A percentile compares a stretch with the other conserved stretches of the same genome.
Evolutionary conservation across 2,329 filamentous ascomycete genomes (phyloP).

Genomic region (Bipolaris cookei): DNA sequence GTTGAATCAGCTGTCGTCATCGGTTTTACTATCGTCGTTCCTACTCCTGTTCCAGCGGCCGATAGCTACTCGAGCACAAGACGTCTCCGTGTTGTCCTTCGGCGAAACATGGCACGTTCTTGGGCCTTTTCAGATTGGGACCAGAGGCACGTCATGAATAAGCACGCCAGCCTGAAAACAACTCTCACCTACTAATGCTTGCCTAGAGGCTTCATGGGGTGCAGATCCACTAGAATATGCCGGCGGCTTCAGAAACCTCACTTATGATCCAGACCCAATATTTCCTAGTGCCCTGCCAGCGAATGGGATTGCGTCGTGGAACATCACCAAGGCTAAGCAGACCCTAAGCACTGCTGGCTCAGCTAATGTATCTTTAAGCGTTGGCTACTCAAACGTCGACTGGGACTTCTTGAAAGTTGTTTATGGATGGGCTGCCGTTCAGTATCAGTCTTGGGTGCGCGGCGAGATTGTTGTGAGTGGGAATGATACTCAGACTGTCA

Average conservation of each 20-base stretch:
- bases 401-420: constrained; percentile 60
- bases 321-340: constrained; percentile 44
- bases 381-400: constrained; percentile 60
- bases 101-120: constrained; percentile 58
- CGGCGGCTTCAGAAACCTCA: constrained; percentile 60
- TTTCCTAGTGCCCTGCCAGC: constrained; percentile 60
- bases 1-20: constrained; percentile 7
- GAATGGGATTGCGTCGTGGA: constrained; percentile 61
- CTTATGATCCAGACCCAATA: constrained; percentile 50
- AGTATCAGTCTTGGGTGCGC: constrained; percentile 65
- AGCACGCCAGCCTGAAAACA: background rate
- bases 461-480: constrained; percentile 55
- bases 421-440: constrained; percentile 65
- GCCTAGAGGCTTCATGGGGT: constrained; percentile 63
- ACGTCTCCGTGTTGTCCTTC: constrained; percentile 38
- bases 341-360: constrained; percentile 30
- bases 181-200: constrained; percentile 17
- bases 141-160: constrained; percentile 56
- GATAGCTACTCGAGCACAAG: background rate
- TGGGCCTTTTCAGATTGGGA: constrained; percentile 65
- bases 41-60: constrained; percentile 16
- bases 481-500: constrained; percentile 44
- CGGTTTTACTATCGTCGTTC: constrained; percentile 8
- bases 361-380: constrained; percentile 50
- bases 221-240: constrained; percentile 62